Base-by-base conservation (phyloP, 306 rosid species). In the Styphnolobium japonicum region DNA sequence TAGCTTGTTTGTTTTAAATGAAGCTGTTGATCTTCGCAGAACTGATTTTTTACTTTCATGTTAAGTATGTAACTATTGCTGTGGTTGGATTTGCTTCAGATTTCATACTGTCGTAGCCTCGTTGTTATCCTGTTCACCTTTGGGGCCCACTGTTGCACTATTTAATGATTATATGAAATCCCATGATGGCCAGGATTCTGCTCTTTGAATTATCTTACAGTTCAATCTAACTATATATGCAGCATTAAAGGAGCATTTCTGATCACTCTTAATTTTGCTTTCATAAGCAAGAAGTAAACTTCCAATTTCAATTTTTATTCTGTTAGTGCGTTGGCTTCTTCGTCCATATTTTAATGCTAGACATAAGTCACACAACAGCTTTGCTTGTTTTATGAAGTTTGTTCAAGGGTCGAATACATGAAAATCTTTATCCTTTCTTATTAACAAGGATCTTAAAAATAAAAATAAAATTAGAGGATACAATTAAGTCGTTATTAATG, bases 1-100 rank as follows among this genome's bases (percentile, higher is more conserved):
- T 87, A 84, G 84, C 68, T 27, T 43, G 85, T 66, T 40, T 74
- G 40, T 71, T 82, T 71, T 58, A 37, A 82, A 74, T 73, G 74
- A 66, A 55, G 40, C 19, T 77, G 39, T 52, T 67, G 79, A 3
- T 27, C 31, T 27, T 27, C 31, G 31, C 31, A 27, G 31, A 36
- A 36, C 34, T 29, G 4, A 40, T 31, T 53, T 71, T 36, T 71
- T 10, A 46, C 16, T 52, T 66, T 77, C 75, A 25, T 39, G n/a
- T n/a, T n/a, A n/a, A n/a, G n/a, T n/a, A n/a, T n/a, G 33, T 49
- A 22, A 5, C 16, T 25, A 45, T n/a, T 31, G 0, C n/a, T 22
- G 51, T n/a, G 61, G 65, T 25, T 71, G 53, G 21, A 74, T 73
- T 39, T 39, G 15, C 27, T 39, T 57, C 21, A 25, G n/a, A 27